Conservation (phyloP, 768 basidiomycete genomes). For the Boletus tomentosulus region DNA sequence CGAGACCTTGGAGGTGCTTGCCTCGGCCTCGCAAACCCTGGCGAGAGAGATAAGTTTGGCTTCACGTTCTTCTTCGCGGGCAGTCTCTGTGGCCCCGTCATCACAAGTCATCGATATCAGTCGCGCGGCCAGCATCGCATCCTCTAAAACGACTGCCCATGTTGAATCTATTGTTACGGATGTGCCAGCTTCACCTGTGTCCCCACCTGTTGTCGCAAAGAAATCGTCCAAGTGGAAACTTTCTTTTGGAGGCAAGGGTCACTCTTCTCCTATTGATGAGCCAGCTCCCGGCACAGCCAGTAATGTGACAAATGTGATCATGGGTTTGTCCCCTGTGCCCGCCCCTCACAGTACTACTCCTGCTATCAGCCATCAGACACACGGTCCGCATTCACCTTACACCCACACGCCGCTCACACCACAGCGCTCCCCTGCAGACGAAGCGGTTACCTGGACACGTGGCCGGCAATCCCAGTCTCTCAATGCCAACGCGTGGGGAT, state of each 20-base stretch:
- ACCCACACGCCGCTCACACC: slow-evolving; percentile 29
- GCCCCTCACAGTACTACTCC: slow-evolving; percentile 2
- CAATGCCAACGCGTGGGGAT: slow-evolving; percentile 18
- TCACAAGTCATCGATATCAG: slow-evolving; percentile 22
- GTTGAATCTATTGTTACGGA: slow-evolving; percentile 17
- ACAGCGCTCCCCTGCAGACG: slow-evolving; percentile 37
- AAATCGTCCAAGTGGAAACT: slow-evolving; percentile 66
- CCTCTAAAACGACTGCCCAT: slow-evolving; percentile 40
- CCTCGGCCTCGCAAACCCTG: slow-evolving; percentile 74
- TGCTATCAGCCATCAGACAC: slow-evolving; percentile 9
- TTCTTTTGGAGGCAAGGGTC: slow-evolving; percentile 61
- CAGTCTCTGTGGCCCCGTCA: slow-evolving; percentile 11
- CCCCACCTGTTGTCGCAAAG: slow-evolving; percentile 45
- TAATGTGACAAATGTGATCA: slow-evolving; percentile 73
- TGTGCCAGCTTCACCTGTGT: slow-evolving; percentile 18
- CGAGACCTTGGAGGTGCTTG: slow-evolving; percentile 64
- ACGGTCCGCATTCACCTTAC: slow-evolving; percentile 19
- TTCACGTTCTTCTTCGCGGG: slow-evolving; percentile 45
- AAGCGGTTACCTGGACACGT: slow-evolving; percentile 44
- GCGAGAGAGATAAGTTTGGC: slow-evolving; percentile 80
- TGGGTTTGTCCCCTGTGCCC: slow-evolving; percentile 40
- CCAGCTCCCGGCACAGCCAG: slow-evolving; percentile 59
- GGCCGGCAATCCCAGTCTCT: slow-evolving; percentile 39
- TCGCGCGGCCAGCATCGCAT: slow-evolving; percentile 20
- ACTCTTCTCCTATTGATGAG: slow-evolving; percentile 36